Evolutionary conservation across 768 basidiomycete genomes (phyloP).

Genomic region (Russula lepida): DNA sequence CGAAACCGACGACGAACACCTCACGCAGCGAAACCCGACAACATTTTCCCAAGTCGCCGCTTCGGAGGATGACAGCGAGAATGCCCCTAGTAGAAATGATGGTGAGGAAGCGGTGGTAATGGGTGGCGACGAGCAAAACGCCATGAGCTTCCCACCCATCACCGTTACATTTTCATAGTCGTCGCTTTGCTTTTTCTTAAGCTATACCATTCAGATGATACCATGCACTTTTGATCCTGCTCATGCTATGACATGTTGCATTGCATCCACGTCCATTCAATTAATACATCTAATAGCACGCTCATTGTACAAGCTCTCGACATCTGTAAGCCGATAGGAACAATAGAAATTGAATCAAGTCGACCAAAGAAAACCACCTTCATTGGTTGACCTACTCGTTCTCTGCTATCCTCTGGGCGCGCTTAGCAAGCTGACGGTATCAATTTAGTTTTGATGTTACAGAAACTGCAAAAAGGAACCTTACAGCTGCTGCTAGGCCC

Average conservation of each 20-base stretch:
- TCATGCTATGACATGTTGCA: constrained; percentile 7
- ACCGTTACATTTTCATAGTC: constrained; percentile 35
- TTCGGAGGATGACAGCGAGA: constrained; percentile 17
- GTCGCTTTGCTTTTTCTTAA: not conserved
- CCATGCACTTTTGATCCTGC: constrained; percentile 16
- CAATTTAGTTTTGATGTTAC: constrained; percentile 2
- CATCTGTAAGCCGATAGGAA: not conserved
- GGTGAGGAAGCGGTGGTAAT: constrained; percentile 27
- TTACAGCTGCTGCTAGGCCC: constrained; percentile 78
- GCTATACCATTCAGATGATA: constrained; percentile 13
- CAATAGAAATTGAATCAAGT: not conserved
- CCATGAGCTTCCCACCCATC: constrained; percentile 32
- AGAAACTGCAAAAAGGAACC: constrained; percentile 26
- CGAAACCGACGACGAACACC: constrained; percentile 18
- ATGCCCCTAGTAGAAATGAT: constrained; percentile 19
- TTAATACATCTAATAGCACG: constrained; percentile 18
- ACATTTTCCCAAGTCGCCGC: constrained; percentile 22
- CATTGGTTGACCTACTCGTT: not conserved
- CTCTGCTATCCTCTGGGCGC: constrained; percentile 45
- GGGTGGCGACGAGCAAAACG: constrained; percentile 18
- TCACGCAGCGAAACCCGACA: constrained; percentile 15
- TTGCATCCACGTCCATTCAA: constrained; percentile 6
- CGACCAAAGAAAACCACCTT: not conserved
- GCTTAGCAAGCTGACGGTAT: constrained; percentile 55
- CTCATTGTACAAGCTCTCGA: constrained; percentile 10